Conservation (phyloP, 78 protist species). For the Dictyostelium intermedium region DNA sequence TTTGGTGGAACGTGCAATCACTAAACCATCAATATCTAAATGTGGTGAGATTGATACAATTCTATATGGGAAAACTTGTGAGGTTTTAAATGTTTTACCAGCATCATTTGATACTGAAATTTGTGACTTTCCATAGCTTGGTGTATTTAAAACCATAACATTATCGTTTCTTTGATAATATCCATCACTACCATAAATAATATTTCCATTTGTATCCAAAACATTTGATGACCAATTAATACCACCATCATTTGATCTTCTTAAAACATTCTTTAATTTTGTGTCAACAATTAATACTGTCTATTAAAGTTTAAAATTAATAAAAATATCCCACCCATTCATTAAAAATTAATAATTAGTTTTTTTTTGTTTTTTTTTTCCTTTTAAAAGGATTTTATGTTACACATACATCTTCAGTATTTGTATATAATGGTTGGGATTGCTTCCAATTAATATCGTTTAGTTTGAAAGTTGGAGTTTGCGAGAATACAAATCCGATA, state of each 20-base stretch:
- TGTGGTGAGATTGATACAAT: background rate
- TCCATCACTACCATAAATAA: background rate
- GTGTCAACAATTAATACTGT: background rate
- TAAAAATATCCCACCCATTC: too few relatives aligned
- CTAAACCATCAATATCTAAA: background rate
- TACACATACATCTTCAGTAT: background rate
- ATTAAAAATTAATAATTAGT: background rate
- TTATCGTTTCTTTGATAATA: background rate
- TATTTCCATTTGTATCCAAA: background rate
- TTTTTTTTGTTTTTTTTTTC: background rate
- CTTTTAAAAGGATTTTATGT: background rate
- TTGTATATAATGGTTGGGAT: background rate
- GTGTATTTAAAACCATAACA: background rate
- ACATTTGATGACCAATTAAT: background rate
- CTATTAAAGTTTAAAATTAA: background rate
- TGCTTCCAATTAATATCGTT: background rate
- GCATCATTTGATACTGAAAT: conserved; percentile 7
- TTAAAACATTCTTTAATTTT: background rate
- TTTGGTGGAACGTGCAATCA: background rate
- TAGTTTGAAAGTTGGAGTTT: background rate
- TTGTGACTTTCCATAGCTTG: background rate
- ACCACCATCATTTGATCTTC: background rate
- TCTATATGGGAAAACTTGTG: background rate
- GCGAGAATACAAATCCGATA: background rate
- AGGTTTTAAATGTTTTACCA: background rate